Evolutionary conservation across 2,329 filamentous ascomycete species (phyloP), one percentile per base, ranked within the genome.

Genomic region (Phaeosphaeria sp.): DNA sequence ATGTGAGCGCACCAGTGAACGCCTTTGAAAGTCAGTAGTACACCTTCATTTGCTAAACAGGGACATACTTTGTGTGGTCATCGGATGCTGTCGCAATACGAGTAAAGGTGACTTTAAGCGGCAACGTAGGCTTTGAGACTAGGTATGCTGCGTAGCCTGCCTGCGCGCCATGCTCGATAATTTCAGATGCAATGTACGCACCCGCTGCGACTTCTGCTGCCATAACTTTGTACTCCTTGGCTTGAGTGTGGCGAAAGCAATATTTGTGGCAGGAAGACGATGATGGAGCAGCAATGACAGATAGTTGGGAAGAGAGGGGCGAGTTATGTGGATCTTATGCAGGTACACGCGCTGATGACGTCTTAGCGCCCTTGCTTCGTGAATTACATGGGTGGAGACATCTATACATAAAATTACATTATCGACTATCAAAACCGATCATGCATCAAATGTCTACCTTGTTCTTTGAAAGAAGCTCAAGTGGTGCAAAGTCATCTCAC

Each of bases 131-230:
- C 54, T 80, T 78, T 0, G 77, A 71, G 3, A 80, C 69, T 42
- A 78, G 72, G 64, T 79, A 78, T n/a, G 77, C 78, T 17, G 74
- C 78, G 23, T 71, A 72, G 22, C 76, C 77, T 21, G 71, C 75
- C 55, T 81, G 72, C 10, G 72, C 74, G 1, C 77, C 79, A 10
- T 77, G 77, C 18, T 80, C 71, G 47, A 76, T 68, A 48, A 80
- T 74, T 57, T 80, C 78, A 6, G 70, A 68, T 9, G 72, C 69
- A 30, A 75, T 53, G 36, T 74, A 79, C 1, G 74, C 75, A 52
- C 75, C 73, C 18, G 74, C 72, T 59, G 76, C 79, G 51, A 77
- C 59, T 72, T 81, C 79, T 43, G 76, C 79, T 46, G 76, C 77
- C 76, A 79, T 79, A 23, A 22, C 58, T 49, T 36, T 13, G 20